Conservation (phyloP, 768 basidiomycete genomes). For the Russula olivacea region DNA sequence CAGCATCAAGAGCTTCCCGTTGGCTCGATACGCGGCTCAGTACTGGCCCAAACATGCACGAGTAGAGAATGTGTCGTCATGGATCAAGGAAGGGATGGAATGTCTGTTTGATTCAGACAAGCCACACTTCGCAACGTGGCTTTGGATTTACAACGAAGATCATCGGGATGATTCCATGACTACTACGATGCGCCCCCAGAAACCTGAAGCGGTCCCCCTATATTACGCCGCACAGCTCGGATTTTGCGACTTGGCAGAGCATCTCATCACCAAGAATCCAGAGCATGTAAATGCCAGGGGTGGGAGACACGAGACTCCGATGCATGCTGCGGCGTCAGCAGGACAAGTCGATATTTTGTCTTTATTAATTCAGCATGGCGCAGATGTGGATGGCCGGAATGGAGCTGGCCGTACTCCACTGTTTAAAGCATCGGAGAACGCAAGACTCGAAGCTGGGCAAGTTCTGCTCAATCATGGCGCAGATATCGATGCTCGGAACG, state of each 20-base stretch:
- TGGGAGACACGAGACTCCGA: not conserved
- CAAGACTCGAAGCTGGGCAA: not conserved
- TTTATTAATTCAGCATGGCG: not conserved
- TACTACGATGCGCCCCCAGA: not conserved
- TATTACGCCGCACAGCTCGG: not conserved
- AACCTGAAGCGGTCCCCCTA: not conserved
- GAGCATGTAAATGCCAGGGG: not conserved
- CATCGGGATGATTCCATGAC: not conserved
- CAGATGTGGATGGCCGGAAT: not conserved
- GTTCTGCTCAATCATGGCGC: not conserved
- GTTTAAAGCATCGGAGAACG: rapidly evolving
- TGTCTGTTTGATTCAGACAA: not conserved
- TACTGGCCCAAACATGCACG: not conserved
- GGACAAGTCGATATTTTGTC: not conserved
- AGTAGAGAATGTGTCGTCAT: not conserved
- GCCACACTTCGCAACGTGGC: not conserved
- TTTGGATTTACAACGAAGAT: not conserved
- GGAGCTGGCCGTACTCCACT: not conserved
- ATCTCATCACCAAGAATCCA: not conserved
- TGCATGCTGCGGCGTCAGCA: not conserved
- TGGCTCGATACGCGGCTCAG: not conserved
- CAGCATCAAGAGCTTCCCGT: not conserved
- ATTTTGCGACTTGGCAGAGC: not conserved
- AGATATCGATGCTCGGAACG: not conserved
- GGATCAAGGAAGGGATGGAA: not conserved